These are phyloP conservation scores for Rhodotorula paludigena DNA, from an alignment of 768 basidiomycete species.

Conservation along the genomic window DNA sequence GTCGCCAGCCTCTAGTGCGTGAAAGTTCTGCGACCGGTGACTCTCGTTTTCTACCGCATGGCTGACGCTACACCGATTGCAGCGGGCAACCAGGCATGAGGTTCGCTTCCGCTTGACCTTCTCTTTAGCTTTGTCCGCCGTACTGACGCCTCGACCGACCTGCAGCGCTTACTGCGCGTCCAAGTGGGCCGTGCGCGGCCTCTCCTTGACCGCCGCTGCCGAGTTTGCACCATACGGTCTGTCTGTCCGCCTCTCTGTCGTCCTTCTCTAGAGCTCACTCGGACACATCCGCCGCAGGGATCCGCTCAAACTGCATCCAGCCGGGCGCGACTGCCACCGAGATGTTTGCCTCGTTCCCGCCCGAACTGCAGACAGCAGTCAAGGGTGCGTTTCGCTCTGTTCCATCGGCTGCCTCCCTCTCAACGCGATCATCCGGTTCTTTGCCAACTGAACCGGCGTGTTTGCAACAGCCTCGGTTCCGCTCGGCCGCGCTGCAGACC, in stretches of 20 bases:
- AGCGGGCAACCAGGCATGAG: conserved; percentile 10
- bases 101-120: background rate
- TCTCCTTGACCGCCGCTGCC: conserved; percentile 8
- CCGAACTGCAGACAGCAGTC: background rate
- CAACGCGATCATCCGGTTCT: no score
- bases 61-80: background rate
- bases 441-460: background rate
- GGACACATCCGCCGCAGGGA: background rate
- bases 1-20: conserved; percentile 9
- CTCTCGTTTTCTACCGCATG: rapidly evolving
- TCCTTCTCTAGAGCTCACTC: no score
- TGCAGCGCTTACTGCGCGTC: conserved; percentile 1
- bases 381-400: background rate
- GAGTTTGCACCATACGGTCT: conserved; percentile 8
- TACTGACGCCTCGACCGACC: background rate
- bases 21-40: rapidly evolving
- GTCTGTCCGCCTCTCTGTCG: background rate
- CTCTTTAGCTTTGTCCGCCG: background rate
- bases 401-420: no score
- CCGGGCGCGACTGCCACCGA: conserved; percentile 8
- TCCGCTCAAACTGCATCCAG: conserved; percentile 16
- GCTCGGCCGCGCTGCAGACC: conserved; percentile 3
- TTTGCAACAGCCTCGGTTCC: background rate
- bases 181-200: conserved; percentile 15
- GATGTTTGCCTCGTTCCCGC: background rate